phyloP scores from a whole-genome alignment of 140 eudicot species.

The Flaveria floridana region DNA sequence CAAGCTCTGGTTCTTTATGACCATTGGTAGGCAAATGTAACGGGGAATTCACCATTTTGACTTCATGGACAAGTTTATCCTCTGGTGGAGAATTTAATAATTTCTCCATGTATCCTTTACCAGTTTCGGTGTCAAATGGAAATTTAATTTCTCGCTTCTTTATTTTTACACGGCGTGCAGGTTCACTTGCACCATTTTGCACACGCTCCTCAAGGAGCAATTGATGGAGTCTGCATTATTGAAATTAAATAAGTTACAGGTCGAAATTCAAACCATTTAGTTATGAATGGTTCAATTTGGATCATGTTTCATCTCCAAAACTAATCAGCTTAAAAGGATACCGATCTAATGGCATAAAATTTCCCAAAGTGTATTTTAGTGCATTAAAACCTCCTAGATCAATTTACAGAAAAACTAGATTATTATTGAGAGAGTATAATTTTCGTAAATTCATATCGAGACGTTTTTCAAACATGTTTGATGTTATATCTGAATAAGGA shows the following conservation, averaged over 20 bases:
- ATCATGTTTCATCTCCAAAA: neutral
- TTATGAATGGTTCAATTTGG: neutral
- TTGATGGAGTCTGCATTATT: conserved; percentile 75
- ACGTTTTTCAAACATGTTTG: neutral
- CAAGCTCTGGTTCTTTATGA: conserved; percentile 39
- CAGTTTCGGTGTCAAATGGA: conserved; percentile 51
- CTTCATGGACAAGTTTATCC: conserved; percentile 66
- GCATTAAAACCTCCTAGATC: neutral
- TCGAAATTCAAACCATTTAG: neutral
- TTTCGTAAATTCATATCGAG: neutral
- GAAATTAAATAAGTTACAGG: conserved; percentile 20
- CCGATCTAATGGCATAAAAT: neutral
- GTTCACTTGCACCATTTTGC: conserved; percentile 56
- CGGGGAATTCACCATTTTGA: conserved; percentile 37
- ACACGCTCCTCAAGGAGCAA: conserved; percentile 85
- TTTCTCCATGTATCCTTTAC: conserved; percentile 76
- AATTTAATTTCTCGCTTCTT: conserved; percentile 69
- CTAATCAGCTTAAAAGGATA: neutral
- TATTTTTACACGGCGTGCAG: conserved; percentile 72
- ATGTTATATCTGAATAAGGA: too few species aligned
- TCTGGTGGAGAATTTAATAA: conserved; percentile 58
- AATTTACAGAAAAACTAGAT: neutral
- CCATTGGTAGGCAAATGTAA: conserved; percentile 39
- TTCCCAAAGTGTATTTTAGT: neutral
- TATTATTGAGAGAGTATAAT: neutral